Evolutionary conservation across 768 basidiomycete species (phyloP).

Genomic region (Leucosporidium creatinivorum): DNA sequence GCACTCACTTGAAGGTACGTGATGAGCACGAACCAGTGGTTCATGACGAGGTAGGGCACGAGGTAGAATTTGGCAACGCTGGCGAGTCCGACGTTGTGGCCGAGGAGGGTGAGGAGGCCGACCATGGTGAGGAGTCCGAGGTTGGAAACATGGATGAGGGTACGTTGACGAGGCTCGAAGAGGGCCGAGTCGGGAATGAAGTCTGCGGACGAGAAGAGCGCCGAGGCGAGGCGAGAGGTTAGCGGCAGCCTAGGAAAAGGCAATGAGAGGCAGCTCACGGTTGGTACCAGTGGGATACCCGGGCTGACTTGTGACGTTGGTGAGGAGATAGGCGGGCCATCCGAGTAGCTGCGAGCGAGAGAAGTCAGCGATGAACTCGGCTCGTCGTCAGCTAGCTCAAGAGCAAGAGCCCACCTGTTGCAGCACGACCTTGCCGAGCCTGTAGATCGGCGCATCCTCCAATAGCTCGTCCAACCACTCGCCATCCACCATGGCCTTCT

Average conservation of each 20-base stretch:
- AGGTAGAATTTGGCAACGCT: slow-evolving; percentile 71
- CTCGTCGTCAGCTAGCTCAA: neutral
- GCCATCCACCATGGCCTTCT: slow-evolving; percentile 52
- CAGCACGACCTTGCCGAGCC: slow-evolving; percentile 39
- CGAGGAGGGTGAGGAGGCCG: slow-evolving; percentile 50
- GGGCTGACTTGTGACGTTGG: slow-evolving; percentile 78
- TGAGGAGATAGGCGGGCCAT: slow-evolving; percentile 72
- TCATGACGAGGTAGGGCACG: slow-evolving; percentile 4
- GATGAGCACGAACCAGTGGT: slow-evolving; percentile 20
- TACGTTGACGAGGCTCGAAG: slow-evolving; percentile 68
- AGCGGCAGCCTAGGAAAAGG: neutral
- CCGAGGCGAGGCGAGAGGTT: neutral
- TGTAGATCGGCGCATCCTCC: slow-evolving; percentile 74
- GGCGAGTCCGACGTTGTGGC: slow-evolving; percentile 52
- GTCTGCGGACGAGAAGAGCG: slow-evolving; percentile 41
- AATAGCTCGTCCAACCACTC: slow-evolving; percentile 63
- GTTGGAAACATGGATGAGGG: slow-evolving; percentile 70
- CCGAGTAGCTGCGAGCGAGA: slow-evolving; percentile 52
- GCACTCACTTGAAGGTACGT: too few relatives aligned
- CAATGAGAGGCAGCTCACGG: slow-evolving; percentile 39
- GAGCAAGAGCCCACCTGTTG: slow-evolving; percentile 38
- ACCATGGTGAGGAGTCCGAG: slow-evolving; percentile 71
- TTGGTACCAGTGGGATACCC: slow-evolving; percentile 68
- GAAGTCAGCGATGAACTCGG: neutral
- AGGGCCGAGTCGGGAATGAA: slow-evolving; percentile 69